phyloP scores from a whole-genome alignment of 2,329 filamentous ascomycete species.

The Monosporascus ibericus region DNA sequence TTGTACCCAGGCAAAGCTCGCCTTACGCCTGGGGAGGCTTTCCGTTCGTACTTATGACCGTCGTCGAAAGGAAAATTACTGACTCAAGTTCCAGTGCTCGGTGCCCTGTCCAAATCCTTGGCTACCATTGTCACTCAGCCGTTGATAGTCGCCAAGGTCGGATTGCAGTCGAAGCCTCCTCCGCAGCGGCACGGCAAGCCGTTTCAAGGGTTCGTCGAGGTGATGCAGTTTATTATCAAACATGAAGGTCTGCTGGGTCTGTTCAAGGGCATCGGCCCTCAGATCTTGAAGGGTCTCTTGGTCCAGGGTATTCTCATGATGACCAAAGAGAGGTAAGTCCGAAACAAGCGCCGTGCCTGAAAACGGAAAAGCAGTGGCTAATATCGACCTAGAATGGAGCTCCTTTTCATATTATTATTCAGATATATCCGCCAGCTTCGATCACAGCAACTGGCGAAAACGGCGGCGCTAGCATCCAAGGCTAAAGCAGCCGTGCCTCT shows the following conservation, averaged over 20 bases:
- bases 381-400: slow-evolving; percentile 60
- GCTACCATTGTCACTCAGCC: slow-evolving; percentile 92
- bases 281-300: slow-evolving; percentile 85
- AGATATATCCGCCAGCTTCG: slow-evolving; percentile 70
- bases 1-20: slow-evolving; percentile 72
- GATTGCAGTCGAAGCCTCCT: slow-evolving; percentile 88
- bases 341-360: neutral
- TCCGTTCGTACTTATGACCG: slow-evolving; percentile 56
- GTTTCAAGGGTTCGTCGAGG: slow-evolving; percentile 88
- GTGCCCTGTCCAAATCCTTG: slow-evolving; percentile 85
- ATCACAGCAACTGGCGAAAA: slow-evolving; percentile 62
- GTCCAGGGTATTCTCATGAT: slow-evolving; percentile 98
- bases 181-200: slow-evolving; percentile 78
- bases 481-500: slow-evolving; percentile 37
- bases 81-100: slow-evolving; percentile 57
- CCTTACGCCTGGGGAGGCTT: slow-evolving; percentile 80
- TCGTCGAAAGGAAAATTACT: slow-evolving; percentile 3
- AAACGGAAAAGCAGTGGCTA: slow-evolving; percentile 4
- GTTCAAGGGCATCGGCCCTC: slow-evolving; percentile 94
- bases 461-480: slow-evolving; percentile 56
- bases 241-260: slow-evolving; percentile 78
- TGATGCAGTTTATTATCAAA: slow-evolving; percentile 89
- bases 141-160: slow-evolving; percentile 95
- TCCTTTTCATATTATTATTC: slow-evolving; percentile 80
- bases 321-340: slow-evolving; percentile 83